Evolutionary conservation across 495 filamentous ascomycete genomes (phyloP).

Genomic region (Astrothelium subdiscretum): DNA sequence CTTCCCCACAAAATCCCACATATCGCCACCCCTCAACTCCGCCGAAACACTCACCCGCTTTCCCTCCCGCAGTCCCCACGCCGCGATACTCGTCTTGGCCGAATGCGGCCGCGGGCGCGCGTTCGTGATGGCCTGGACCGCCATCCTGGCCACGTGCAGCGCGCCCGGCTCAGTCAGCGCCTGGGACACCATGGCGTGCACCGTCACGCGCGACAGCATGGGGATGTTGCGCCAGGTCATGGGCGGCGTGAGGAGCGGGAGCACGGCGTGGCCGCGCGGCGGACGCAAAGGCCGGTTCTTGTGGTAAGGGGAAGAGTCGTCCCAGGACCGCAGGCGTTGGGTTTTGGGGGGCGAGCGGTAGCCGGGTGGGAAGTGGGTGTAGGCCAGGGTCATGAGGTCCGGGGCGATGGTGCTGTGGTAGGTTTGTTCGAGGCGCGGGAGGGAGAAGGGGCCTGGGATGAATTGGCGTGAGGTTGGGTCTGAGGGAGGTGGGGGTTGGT

Average conservation of each 20-base stretch:
- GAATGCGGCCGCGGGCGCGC: slow-evolving; percentile 57
- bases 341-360: slow-evolving; percentile 48
- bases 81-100: slow-evolving; percentile 51
- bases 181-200: slow-evolving; percentile 56
- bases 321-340: slow-evolving; percentile 74
- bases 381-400: slow-evolving; percentile 84
- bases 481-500: slow-evolving; percentile 72
- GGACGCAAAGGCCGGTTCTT: slow-evolving; percentile 76
- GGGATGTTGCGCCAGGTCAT: slow-evolving; percentile 82
- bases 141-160: slow-evolving; percentile 70
- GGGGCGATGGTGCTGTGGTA: slow-evolving; percentile 73
- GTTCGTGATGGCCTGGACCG: slow-evolving; percentile 75
- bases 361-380: slow-evolving; percentile 70
- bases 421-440: slow-evolving; percentile 80
- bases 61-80: slow-evolving; percentile 47
- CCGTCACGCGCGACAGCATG: slow-evolving; percentile 63
- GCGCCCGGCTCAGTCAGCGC: slow-evolving; percentile 53
- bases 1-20: slow-evolving; percentile 81
- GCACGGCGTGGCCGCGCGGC: slow-evolving; percentile 54
- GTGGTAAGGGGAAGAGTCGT: slow-evolving; percentile 83
- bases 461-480: slow-evolving; percentile 79
- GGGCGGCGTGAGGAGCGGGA: slow-evolving; percentile 61
- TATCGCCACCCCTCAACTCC: slow-evolving; percentile 61
- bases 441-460: slow-evolving; percentile 84
- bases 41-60: slow-evolving; percentile 56